Evolutionary conservation across 2,329 filamentous ascomycete species (phyloP).

Genomic region (Magnaporthiopsis poae): DNA sequence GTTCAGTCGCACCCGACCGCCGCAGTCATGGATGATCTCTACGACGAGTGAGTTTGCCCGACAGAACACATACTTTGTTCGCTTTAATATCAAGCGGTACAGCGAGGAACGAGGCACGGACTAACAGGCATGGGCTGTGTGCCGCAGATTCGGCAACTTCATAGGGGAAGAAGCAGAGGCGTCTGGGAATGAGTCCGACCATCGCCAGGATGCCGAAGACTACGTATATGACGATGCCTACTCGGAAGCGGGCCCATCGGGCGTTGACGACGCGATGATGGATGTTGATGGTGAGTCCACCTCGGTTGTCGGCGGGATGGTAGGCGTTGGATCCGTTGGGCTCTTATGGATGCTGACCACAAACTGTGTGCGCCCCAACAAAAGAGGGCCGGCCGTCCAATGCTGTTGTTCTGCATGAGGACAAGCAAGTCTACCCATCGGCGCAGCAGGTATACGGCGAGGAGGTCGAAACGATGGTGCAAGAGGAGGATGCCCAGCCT

Average conservation of each 20-base stretch:
- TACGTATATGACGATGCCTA: constrained; percentile 75
- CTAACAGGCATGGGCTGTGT: constrained; percentile 1
- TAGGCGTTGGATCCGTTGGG: no score
- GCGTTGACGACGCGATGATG: constrained; percentile 76
- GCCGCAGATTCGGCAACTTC: constrained; percentile 82
- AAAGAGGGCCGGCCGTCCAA: constrained; percentile 79
- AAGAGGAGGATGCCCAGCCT: constrained; percentile 93
- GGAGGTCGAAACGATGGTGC: constrained; percentile 89
- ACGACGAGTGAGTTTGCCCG: constrained; percentile 64
- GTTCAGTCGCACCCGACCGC: not conserved
- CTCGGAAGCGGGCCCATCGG: constrained; percentile 52
- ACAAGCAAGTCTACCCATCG: constrained; percentile 99
- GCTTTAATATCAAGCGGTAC: no score
- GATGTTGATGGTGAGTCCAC: constrained; percentile 64
- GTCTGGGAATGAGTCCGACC: constrained; percentile 77
- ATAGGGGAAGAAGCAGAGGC: constrained; percentile 81
- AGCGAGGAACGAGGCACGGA: not conserved
- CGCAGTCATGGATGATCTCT: constrained; percentile 71
- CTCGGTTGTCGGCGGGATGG: not conserved
- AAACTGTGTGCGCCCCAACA: constrained; percentile 14
- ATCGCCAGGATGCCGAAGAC: constrained; percentile 59
- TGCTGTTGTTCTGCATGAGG: constrained; percentile 93
- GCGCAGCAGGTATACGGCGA: constrained; percentile 89
- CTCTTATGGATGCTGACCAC: not conserved
- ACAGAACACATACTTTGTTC: not conserved